Conservation (phyloP, 2,329 filamentous ascomycete species). For the Nakataea oryzae region DNA sequence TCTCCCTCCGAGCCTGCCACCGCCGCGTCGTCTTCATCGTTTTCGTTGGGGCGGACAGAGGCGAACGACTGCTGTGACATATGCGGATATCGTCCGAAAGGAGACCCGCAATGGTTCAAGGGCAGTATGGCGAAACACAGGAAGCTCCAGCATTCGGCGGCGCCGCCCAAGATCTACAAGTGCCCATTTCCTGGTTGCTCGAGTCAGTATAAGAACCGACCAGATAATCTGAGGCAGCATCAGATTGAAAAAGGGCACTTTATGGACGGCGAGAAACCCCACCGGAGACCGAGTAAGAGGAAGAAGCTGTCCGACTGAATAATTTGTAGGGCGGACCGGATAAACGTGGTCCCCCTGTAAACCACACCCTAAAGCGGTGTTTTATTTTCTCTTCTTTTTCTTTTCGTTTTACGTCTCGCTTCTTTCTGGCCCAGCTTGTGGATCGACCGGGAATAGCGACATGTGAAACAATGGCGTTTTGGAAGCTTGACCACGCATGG, state of each 20-base stretch:
- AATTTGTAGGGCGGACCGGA: too few species aligned
- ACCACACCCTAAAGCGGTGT: too few species aligned
- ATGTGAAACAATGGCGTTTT: too few species aligned
- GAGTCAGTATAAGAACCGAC: slow-evolving; percentile 44
- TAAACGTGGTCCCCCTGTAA: too few species aligned
- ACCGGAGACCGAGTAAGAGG: slow-evolving; percentile 32
- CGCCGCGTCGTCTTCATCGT: not conserved
- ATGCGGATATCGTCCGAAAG: slow-evolving; percentile 45
- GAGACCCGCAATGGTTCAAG: slow-evolving; percentile 46
- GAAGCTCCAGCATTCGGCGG: slow-evolving; percentile 39
- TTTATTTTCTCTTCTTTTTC: too few species aligned
- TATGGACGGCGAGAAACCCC: slow-evolving; percentile 27
- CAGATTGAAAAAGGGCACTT: slow-evolving; percentile 46
- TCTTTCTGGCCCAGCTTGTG: too few species aligned
- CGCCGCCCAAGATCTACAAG: slow-evolving; percentile 38
- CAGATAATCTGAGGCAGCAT: slow-evolving; percentile 45
- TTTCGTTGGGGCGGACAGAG: slow-evolving; percentile 17
- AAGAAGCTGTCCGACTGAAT: slow-evolving; percentile 25
- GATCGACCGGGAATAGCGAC: too few species aligned
- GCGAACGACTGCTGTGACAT: slow-evolving; percentile 36
- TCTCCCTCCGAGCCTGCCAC: not conserved
- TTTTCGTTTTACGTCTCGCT: too few species aligned
- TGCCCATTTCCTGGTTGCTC: slow-evolving; percentile 43
- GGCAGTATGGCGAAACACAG: slow-evolving; percentile 50
- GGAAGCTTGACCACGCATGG: too few species aligned